Conservation (phyloP, 2,329 filamentous ascomycete species). For the Hymenotorrendiella dingleyae region DNA sequence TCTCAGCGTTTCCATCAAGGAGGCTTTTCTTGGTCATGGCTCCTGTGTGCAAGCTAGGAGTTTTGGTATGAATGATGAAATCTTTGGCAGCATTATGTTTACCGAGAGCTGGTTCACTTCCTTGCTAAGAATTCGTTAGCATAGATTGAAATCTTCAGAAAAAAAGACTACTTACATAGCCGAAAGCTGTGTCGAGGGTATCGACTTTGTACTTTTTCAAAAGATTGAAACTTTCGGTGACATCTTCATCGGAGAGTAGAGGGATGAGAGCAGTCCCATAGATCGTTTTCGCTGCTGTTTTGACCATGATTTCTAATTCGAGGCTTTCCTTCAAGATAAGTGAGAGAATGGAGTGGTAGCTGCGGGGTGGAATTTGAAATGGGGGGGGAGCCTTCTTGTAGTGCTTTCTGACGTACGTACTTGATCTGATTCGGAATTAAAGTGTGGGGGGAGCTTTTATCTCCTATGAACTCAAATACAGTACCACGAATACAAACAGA, state of each 20-base stretch:
- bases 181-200: constrained; percentile 19
- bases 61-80: constrained; percentile 26
- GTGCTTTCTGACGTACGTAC: too few species aligned
- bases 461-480: too few species aligned
- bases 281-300: constrained; percentile 10
- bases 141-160: neutral
- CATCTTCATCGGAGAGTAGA: neutral
- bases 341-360: too few species aligned
- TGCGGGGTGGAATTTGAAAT: too few species aligned
- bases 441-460: too few species aligned
- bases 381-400: too few species aligned
- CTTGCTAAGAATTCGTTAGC: constrained; percentile 10
- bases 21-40: constrained; percentile 19
- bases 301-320: constrained; percentile 7
- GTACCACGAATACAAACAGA: too few species aligned
- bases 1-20: constrained; percentile 21
- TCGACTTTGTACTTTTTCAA: constrained; percentile 21
- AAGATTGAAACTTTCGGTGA: constrained; percentile 10
- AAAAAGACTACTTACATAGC: constrained; percentile 16
- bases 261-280: constrained; percentile 14
- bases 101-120: constrained; percentile 22
- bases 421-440: too few species aligned
- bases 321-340: too few species aligned
- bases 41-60: constrained; percentile 17
- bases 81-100: constrained; percentile 17